These are phyloP conservation scores for Cryptosporidium tyzzeri DNA, from an alignment of 169 alveolate species.

Conservation along the genomic window DNA sequence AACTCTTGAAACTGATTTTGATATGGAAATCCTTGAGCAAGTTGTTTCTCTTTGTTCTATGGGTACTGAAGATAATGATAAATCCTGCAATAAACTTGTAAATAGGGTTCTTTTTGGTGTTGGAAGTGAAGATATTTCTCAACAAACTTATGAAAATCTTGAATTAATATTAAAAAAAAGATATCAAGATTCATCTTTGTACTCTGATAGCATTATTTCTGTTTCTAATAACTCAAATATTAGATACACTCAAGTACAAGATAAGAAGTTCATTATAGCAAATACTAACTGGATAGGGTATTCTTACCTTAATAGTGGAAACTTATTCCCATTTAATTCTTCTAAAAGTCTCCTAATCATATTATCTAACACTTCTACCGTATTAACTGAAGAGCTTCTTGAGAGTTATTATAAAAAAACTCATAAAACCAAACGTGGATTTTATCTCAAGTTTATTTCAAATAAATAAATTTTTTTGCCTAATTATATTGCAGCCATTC, in stretches of 20 bases:
- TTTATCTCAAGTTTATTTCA: slow-evolving; percentile 4
- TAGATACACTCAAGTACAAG: slow-evolving; percentile 8
- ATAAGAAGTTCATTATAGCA: slow-evolving; percentile 27
- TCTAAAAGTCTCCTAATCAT: slow-evolving; percentile 40
- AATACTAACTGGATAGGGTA: slow-evolving; percentile 35
- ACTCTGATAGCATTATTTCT: not conserved
- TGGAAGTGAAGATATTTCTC: slow-evolving; percentile 11
- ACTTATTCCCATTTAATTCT: slow-evolving; percentile 41
- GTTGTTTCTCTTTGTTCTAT: slow-evolving; percentile 9
- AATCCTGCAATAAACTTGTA: not conserved
- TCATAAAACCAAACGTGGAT: slow-evolving; percentile 34
- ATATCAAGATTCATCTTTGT: not conserved
- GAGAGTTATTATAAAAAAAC: slow-evolving; percentile 16
- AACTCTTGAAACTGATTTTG: not conserved
- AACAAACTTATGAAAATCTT: not conserved
- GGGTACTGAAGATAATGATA: not conserved
- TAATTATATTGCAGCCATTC: not conserved
- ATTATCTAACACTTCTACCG: not conserved
- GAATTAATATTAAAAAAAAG: not conserved
- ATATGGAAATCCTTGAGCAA: slow-evolving; percentile 10
- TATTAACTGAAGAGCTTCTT: slow-evolving; percentile 31
- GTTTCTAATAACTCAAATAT: not conserved
- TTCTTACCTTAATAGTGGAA: slow-evolving; percentile 9
- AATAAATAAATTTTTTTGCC: not conserved
- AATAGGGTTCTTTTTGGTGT: slow-evolving; percentile 45